Evolutionary conservation across 2,329 filamentous ascomycete species (phyloP).

Genomic region (Alternaria novae-zelandiae): DNA sequence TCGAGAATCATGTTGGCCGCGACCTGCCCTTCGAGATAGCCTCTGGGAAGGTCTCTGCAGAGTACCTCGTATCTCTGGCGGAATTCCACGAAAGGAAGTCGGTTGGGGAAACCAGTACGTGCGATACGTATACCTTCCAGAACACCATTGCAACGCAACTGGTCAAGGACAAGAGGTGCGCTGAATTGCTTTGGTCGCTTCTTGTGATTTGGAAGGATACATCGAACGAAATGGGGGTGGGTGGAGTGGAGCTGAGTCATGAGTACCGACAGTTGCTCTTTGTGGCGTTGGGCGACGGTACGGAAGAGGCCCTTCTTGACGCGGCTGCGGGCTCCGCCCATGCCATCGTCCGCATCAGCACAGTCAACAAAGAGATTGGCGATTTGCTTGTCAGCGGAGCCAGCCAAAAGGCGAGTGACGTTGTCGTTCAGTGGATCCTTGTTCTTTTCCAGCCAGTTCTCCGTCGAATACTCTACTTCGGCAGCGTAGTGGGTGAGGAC

Average conservation of each 20-base stretch:
- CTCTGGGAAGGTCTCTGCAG: constrained; percentile 83
- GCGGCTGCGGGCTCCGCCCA: constrained; percentile 71
- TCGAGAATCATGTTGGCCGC: constrained; percentile 87
- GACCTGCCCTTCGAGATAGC: constrained; percentile 88
- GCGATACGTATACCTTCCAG: constrained; percentile 98
- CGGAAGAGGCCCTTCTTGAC: constrained; percentile 98
- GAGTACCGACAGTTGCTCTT: constrained; percentile 94
- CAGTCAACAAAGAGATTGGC: constrained; percentile 88
- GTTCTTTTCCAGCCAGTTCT: constrained; percentile 98
- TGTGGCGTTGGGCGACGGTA: constrained; percentile 94
- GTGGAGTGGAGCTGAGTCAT: constrained; percentile 96
- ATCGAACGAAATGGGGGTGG: constrained; percentile 97
- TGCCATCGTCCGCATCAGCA: constrained; percentile 77
- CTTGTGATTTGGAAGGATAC: constrained; percentile 97
- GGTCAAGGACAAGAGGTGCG: constrained; percentile 90
- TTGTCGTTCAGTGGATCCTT: constrained; percentile 99
- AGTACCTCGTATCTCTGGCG: constrained; percentile 95
- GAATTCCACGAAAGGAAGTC: constrained; percentile 91
- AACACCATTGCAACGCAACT: constrained; percentile 98
- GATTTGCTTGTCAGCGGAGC: constrained; percentile 82
- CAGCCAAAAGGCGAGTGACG: constrained; percentile 83
- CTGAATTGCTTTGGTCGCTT: constrained; percentile 94
- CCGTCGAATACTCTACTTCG: constrained; percentile 95
- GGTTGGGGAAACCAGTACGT: constrained; percentile 93
- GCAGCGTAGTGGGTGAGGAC: constrained; percentile 96